Evolutionary conservation across 139 green algal genomes (phyloP), one percentile per base, ranked within the genome.

Genomic region (Gonium pectorale): DNA sequence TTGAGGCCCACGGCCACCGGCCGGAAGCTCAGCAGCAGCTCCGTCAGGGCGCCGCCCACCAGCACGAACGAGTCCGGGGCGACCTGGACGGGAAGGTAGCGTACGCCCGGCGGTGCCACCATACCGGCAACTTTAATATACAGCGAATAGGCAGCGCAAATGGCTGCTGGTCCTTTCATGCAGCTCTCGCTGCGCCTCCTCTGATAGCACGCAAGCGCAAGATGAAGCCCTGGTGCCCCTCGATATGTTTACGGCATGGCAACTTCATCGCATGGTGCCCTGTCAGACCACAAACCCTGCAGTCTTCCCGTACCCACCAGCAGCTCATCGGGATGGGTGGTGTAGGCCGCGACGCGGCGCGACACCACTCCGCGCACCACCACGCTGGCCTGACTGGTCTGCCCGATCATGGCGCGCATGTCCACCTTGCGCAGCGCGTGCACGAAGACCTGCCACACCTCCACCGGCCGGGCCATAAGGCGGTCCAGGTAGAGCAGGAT

Each of bases 401-500:
- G 92, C 0, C 92, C 92, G 24, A 93, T 87, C 66, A 90, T 69
- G 35, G 90, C 89, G 5, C 88, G 82, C 88, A 95, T 92, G 83
- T 95, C 90, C 60, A 92, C 89, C 81, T 90, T 91, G n/a, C 80
- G 80, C 72, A 93, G 86, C 15, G 81, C 67, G 67, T 95, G 92
- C 80, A 90, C 75, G 83, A 90, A 95, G 63, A 93, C 89, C 87
- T 92, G 87, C 81, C 92, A 95, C 22, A 92, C 87, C 64, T 93
- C 92, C 56, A 93, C 49, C 17, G 91, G 90, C 38, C 81, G 68
- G 22, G 87, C 85, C 75, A 92, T 85, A 31, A 88, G 85, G 7
- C 77, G 80, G 86, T 95, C 92, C 40, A 63, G 40, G 85, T 94
- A 95, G 13, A 94, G 64, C 71, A 90, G 71, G 77, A 93, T 78